Evolutionary conservation across 2,329 filamentous ascomycete species (phyloP).

Genomic region (Colletotrichum echinochloae): DNA sequence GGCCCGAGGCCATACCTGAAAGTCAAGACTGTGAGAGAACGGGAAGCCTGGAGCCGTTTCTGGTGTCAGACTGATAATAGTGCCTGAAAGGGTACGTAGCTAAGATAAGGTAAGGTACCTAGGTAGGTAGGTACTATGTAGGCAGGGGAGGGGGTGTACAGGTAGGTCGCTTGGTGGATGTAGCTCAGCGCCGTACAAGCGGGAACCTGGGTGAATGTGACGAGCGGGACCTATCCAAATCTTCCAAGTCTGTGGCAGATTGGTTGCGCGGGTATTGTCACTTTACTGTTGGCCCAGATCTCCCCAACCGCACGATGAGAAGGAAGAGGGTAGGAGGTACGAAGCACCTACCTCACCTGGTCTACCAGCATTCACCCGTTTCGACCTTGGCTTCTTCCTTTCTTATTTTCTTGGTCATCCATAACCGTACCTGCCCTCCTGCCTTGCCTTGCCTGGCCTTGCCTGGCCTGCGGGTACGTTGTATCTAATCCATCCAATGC

Average conservation of each 20-base stretch:
- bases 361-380: not conserved
- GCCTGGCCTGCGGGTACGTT: slow-evolving; percentile 3
- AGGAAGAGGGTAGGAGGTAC: not conserved
- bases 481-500: slow-evolving; percentile 14
- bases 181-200: not conserved
- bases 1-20: not conserved
- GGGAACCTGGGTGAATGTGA: not conserved
- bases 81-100: not conserved
- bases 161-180: not conserved
- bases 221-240: not conserved
- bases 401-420: slow-evolving; percentile 2
- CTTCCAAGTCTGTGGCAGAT: not conserved
- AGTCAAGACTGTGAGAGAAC: not conserved
- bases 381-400: not conserved
- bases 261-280: not conserved
- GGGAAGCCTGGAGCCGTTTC: not conserved
- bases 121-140: no score
- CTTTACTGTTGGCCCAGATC: not conserved
- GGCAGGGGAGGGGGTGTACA: not conserved
- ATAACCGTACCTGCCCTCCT: not conserved
- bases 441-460: not conserved
- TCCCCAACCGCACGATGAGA: not conserved
- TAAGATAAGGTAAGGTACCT: not conserved
- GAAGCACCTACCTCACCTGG: not conserved
- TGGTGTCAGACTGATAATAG: not conserved